Evolutionary conservation across 768 basidiomycete species (phyloP), one percentile per base, ranked within the genome.

Genomic region (Agaricus subrufescens): DNA sequence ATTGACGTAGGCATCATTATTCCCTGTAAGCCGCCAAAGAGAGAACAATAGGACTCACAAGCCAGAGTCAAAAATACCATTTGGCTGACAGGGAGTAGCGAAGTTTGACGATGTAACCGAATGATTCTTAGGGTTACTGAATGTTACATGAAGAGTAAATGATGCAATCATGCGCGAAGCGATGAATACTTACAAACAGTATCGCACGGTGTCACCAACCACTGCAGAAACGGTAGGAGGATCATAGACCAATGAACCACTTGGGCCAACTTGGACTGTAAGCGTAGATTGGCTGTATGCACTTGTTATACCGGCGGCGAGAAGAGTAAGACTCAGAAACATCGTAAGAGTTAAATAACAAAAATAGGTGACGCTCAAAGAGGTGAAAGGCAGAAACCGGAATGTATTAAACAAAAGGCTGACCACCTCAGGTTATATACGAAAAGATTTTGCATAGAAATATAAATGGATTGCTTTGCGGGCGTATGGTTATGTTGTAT

Each of bases 101-200:
- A 84, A 67, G 59, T 78, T 67, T 60, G 75, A 74, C 57, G 79
- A 75, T 0, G 78, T 77, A 1, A 73, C 76, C 2, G 78, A 74
- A 53, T 82, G 80, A 57, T 77, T 76, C 61, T 79, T 79, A 42
- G 76, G 75, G 58, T 73, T 71, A 65, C 75, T 79, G 46, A 27
- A 10, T 37, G 46, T 44, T 47, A 15, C 42, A 26, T 3, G 40
- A 39, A 43, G 25, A 49, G 15, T 45, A 0, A 37, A 44, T 43
- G 40, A 50, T 19, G 46, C 15, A 14, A 37, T 47, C 9, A 46
- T 19, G 19, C 19, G 19, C 10, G 31, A 37, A 44, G 3, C 37
- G 40, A 52, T 65, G 67, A 71, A 50, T 63, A 73, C 79, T 60
- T 63, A 73, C 77, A 83, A 83, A 30, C 63, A 69, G 60, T 84